Evolutionary conservation across 345 rosid species (phyloP).

Genomic region (Brassica carinata): DNA sequence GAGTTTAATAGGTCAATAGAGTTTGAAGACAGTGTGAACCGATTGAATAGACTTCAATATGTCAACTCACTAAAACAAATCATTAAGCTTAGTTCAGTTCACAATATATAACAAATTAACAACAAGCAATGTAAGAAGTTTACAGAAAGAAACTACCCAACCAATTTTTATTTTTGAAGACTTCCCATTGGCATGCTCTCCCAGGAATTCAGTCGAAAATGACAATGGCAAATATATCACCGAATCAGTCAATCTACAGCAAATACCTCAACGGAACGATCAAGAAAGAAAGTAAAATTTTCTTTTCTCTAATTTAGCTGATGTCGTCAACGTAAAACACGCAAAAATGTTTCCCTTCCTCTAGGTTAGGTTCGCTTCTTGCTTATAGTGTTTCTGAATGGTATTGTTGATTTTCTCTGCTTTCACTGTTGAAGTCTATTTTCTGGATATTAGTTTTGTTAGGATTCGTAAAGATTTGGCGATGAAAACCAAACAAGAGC

Average conservation of each 20-base stretch:
- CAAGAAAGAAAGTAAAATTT: neutral
- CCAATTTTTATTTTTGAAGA: neutral
- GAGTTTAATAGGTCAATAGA: too few species aligned
- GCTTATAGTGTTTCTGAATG: conserved; percentile 14
- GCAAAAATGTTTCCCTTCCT: too few species aligned
- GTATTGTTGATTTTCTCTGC: neutral
- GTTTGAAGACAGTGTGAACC: too few species aligned
- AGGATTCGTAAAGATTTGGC: too few species aligned
- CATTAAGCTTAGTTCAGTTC: too few species aligned
- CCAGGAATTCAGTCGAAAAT: neutral
- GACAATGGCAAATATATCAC: neutral
- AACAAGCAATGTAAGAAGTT: too few species aligned
- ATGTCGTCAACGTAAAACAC: too few species aligned
- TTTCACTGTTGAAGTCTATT: neutral
- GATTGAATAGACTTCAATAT: too few species aligned
- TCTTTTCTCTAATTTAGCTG: neutral
- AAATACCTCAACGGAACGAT: neutral
- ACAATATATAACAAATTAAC: too few species aligned
- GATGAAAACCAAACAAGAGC: too few species aligned
- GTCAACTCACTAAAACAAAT: too few species aligned
- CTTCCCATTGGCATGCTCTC: neutral
- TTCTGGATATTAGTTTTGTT: neutral
- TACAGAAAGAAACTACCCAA: neutral
- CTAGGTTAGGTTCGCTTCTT: neutral
- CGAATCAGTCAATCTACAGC: neutral